phyloP scores from a whole-genome alignment of 1,284 basidiomycete species.

The Tremellales sp. region DNA sequence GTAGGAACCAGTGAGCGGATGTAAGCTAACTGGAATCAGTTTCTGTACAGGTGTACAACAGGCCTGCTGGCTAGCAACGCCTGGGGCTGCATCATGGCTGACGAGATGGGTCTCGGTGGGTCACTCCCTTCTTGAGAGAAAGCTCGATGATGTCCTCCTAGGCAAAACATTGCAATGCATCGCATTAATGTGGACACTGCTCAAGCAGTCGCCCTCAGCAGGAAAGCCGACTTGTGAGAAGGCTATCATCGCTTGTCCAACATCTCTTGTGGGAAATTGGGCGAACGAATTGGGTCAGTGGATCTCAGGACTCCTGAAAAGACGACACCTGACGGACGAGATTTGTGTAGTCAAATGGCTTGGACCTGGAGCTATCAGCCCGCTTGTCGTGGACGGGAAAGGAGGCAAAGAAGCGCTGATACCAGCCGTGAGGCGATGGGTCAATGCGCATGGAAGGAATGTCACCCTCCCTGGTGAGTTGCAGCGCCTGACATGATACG shows the following conservation, averaged over 20 bases:
- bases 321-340: not conserved
- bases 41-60: slow-evolving; percentile 90
- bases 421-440: slow-evolving; percentile 78
- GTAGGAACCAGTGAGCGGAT: slow-evolving; percentile 50
- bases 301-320: too few relatives aligned
- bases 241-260: slow-evolving; percentile 96
- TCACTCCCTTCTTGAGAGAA: slow-evolving; percentile 15
- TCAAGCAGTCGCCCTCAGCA: slow-evolving; percentile 89
- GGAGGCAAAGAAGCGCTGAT: slow-evolving; percentile 76
- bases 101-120: slow-evolving; percentile 92
- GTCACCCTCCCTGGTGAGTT: slow-evolving; percentile 78
- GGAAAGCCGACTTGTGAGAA: slow-evolving; percentile 90
- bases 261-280: slow-evolving; percentile 97
- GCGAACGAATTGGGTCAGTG: slow-evolving; percentile 85
- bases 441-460: slow-evolving; percentile 75
- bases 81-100: slow-evolving; percentile 97
- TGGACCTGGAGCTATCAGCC: slow-evolving; percentile 73
- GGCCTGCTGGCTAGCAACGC: slow-evolving; percentile 89
- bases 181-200: slow-evolving; percentile 89
- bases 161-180: slow-evolving; percentile 95
- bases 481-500: not conserved
- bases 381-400: slow-evolving; percentile 85
- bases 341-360: slow-evolving; percentile 96
- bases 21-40: slow-evolving; percentile 50
- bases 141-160: slow-evolving; percentile 11